Base-by-base conservation (phyloP, 805 yeast species). In the Kurtzmaniella cleridarum region DNA sequence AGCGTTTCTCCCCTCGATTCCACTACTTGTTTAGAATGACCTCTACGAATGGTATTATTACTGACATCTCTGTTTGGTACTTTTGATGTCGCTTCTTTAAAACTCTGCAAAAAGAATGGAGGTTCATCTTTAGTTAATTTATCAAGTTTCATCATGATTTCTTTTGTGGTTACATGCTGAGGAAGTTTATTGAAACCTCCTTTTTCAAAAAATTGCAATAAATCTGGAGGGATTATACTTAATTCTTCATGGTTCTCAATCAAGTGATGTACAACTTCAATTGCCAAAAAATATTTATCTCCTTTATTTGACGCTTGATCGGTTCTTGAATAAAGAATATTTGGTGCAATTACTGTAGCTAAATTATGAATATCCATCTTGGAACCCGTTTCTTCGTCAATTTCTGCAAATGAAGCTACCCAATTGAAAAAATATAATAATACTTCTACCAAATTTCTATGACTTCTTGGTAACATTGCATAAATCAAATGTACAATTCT, bases 341-440 rank as follows among this genome's bases (percentile, higher is more conserved):
- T 93, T 1, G 99, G 99, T 0, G 97, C 85, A 36, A 93, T 73
- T 2, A 93, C 99, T 0, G 98, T 93, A 2, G 98, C 95, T 46
- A 93, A 71, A 58, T 93, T 93, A 56, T 89, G 95, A 27, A 85
- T 78, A 57, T 91, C 97, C 98, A 93, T 93, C 64, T 91, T 93
- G 3, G 97, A 88, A 0, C 75, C 75, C 16, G 79, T 77, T 48
- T 85, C 90, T 50, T 88, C 95, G 53, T 89, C 97, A 44, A 90
- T 78, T 49, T 87, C 90, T 1, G 97, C 85, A 64, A 93, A 93
- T 2, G 98, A 86, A 0, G 98, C 88, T 2, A 90, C 91, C 98
- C 98, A 93, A 59, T 81, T 82, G 55, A 93, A 76, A 59, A 93
- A 93, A 42, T 82, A 79, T 26, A 90, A 69, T 31, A 93, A 64